Evolutionary conservation across 768 basidiomycete genomes (phyloP).

Genomic region (Hericium alpestre): DNA sequence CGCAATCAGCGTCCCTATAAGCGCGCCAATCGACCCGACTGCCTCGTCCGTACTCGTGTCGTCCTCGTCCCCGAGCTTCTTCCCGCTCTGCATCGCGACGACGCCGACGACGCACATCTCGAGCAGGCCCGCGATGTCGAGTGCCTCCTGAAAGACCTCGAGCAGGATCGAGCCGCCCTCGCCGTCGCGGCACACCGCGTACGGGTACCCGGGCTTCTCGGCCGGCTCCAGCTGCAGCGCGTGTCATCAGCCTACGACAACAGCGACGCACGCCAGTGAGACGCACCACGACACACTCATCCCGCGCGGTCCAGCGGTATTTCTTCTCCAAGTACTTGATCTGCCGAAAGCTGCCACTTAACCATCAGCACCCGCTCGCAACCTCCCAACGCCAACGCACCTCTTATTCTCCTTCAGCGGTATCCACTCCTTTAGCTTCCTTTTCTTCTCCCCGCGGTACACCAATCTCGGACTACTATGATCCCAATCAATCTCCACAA

Average conservation of each 20-base stretch:
- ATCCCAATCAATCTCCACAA: slow-evolving; percentile 7
- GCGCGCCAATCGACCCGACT: neutral
- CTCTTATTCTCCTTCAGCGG: neutral
- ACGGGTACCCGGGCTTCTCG: neutral
- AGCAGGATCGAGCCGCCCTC: neutral
- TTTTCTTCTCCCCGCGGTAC: slow-evolving; percentile 2
- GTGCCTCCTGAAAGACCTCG: slow-evolving; percentile 3
- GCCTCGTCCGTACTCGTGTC: slow-evolving; percentile 1
- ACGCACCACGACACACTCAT: neutral
- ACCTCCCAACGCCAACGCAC: neutral
- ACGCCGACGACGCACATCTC: slow-evolving; percentile 14
- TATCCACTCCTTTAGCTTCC: slow-evolving; percentile 7
- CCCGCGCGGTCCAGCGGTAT: slow-evolving; percentile 1
- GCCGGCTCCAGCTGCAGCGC: slow-evolving; percentile 1
- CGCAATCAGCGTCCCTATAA: neutral
- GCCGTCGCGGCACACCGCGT: neutral
- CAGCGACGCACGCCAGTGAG: neutral
- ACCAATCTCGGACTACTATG: slow-evolving; percentile 3
- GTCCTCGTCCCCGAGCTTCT: neutral
- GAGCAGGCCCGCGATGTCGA: slow-evolving; percentile 2
- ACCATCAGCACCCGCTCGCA: neutral
- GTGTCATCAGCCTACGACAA: neutral
- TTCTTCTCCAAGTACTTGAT: slow-evolving; percentile 1
- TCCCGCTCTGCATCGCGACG: slow-evolving; percentile 13
- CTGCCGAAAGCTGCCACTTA: neutral